Base-by-base conservation (phyloP, 495 filamentous ascomycete genomes). In the Hypoxylon cercidicola region DNA sequence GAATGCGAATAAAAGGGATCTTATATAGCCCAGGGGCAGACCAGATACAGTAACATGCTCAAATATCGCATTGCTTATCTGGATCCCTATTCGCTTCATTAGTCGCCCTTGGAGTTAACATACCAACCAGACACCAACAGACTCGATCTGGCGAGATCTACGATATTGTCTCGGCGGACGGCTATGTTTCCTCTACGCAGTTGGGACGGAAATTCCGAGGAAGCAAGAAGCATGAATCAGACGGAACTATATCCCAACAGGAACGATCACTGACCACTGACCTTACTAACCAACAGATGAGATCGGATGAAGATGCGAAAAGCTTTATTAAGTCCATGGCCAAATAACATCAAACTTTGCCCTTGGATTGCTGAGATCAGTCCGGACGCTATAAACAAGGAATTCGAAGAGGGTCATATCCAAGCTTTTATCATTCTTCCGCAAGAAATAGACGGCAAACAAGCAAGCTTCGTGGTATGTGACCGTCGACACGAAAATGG, bases 1-100 rank as follows among this genome's bases (percentile, higher is more conserved):
- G 54, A 64, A 64, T 58, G 54, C 16, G 46, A 18, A 15, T 6
- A 60, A 34, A 21, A 18, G n/a, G 30, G 7, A 60, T 35, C 16
- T 45, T 60, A 52, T 43, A 19, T 44, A 44, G 20, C 5, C 35
- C 8, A 28, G 54, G 61, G 47, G 20, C 23, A 53, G n/a, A 39
- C 35, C 39, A 9, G 40, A 53, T 53, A 25, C 10, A 19, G 30
- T 21, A 57, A 56, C 50, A 2, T 56, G 4, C 34, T 34, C 21
- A 61, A 51, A 66, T 51, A 66, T 57, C 32, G 32, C 63, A 66
- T 66, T 56, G 50, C 51, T 61, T 46, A 60, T 35, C 51, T 51
- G 13, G 15, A 65, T 60, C 49, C 61, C 54, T 60, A 54, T 60
- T 55, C 15, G 15, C 44, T 45, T 59, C 21, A 15, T 21, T 4